phyloP scores from a whole-genome alignment of 2,329 filamentous ascomycete species.

The Penicillium digitatum region DNA sequence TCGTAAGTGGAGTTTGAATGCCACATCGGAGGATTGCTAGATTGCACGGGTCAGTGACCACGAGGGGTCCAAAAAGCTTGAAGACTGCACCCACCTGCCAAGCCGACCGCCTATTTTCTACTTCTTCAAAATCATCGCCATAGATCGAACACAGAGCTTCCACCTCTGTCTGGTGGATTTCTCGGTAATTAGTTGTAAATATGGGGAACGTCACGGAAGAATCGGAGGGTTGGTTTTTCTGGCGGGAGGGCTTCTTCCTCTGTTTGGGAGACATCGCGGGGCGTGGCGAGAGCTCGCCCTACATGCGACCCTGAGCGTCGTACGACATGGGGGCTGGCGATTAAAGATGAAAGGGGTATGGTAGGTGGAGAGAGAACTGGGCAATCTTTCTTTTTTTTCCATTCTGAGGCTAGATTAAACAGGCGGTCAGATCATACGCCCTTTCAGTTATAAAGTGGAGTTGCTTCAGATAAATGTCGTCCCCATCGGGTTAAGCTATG shows the following conservation, averaged over 20 bases:
- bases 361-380: constrained; percentile 3
- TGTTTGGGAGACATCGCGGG: constrained; percentile 46
- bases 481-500: not conserved
- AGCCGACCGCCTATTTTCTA: constrained; percentile 64
- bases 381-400: constrained; percentile 8
- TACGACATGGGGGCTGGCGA: constrained; percentile 14
- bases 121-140: constrained; percentile 76
- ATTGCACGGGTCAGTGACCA: constrained; percentile 6
- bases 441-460: constrained; percentile 15
- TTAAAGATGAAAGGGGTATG: not conserved
- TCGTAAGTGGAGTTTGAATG: constrained; percentile 75
- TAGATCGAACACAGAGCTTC: constrained; percentile 84
- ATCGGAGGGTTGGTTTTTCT: constrained; percentile 36
- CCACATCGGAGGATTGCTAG: constrained; percentile 71
- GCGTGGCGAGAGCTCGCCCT: constrained; percentile 31
- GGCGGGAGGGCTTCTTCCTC: constrained; percentile 38
- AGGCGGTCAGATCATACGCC: constrained; percentile 24
- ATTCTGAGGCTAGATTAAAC: constrained; percentile 10
- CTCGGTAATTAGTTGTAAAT: constrained; percentile 63
- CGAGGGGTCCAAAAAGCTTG: constrained; percentile 1
- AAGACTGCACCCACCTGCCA: constrained; percentile 66
- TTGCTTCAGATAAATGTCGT: constrained; percentile 8
- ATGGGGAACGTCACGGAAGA: constrained; percentile 32
- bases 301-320: constrained; percentile 19
- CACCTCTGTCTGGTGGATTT: constrained; percentile 83